Percentiles rank a stretch among this genome's conserved stretches.
These are phyloP conservation scores for Euptelea pleiosperma DNA, from an alignment of 164 flowering plant species.

Conservation along the genomic window DNA sequence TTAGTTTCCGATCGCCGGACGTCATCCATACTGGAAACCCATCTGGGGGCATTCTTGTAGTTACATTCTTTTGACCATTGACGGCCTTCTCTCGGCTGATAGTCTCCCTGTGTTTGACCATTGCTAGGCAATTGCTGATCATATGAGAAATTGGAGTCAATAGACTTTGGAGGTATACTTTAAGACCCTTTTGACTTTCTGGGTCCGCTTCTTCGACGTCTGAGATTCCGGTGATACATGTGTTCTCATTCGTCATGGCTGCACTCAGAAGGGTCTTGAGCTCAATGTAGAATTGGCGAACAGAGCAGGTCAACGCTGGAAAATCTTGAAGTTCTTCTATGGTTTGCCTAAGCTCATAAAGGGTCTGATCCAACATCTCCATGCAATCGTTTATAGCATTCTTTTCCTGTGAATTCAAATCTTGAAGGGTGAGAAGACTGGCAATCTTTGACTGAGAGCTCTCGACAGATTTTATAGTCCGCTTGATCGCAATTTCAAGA, in stretches of 20 bases:
- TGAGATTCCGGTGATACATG: conserved; percentile 42
- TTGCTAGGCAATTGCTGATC: conserved; percentile 42
- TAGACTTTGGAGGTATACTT: conserved; percentile 21
- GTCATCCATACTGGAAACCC: conserved; percentile 27
- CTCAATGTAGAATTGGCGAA: conserved; percentile 19
- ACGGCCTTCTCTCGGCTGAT: background rate
- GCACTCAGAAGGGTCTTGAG: conserved; percentile 47
- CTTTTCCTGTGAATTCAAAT: conserved; percentile 27
- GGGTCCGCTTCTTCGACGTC: conserved; percentile 27
- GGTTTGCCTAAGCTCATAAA: conserved; percentile 34
- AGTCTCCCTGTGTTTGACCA: conserved; percentile 32
- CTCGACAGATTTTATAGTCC: conserved; percentile 11
- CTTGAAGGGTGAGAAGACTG: conserved; percentile 13
- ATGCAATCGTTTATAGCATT: conserved; percentile 38
- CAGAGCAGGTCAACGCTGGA: background rate
- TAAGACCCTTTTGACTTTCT: conserved; percentile 19
- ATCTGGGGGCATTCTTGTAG: background rate
- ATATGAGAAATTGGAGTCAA: conserved; percentile 32
- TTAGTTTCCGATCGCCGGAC: conserved; percentile 19
- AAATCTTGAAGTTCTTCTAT: conserved; percentile 17
- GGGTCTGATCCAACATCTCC: conserved; percentile 43
- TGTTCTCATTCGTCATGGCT: conserved; percentile 49
- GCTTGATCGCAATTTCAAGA: conserved; percentile 29
- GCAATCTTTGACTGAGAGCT: conserved; percentile 5
- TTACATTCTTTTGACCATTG: background rate